phyloP scores from a whole-genome alignment of 2,329 filamentous ascomycete species.

The Pseudocercospora musae region DNA sequence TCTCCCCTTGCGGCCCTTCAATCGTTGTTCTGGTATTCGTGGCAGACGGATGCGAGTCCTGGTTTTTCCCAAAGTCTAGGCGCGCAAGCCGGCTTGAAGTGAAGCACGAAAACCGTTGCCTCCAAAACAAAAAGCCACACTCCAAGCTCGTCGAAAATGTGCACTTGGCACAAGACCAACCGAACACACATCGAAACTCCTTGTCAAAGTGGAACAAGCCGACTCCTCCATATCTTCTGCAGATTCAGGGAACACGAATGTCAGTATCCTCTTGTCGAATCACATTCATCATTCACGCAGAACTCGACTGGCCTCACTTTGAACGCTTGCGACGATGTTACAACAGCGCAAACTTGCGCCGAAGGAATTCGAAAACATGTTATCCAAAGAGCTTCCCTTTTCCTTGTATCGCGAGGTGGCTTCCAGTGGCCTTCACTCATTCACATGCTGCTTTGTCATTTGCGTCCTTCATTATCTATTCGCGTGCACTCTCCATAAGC shows the following conservation, averaged over 20 bases:
- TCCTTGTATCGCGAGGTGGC: neutral
- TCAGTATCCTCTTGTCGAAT: neutral
- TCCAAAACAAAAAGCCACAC: neutral
- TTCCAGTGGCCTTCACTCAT: neutral
- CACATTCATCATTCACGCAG: neutral
- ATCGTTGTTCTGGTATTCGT: neutral
- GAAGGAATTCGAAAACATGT: neutral
- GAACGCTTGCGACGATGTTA: neutral
- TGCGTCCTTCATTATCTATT: neutral
- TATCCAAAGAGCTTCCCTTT: neutral
- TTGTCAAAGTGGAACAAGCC: neutral
- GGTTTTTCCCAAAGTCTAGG: neutral
- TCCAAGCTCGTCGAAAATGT: neutral
- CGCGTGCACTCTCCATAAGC: neutral
- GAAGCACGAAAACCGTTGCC: neutral
- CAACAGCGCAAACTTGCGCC: neutral
- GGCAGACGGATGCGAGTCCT: neutral
- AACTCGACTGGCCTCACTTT: neutral
- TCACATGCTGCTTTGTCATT: neutral
- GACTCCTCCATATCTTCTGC: neutral
- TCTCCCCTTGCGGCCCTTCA: too few species aligned
- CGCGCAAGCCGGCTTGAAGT: neutral
- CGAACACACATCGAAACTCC: neutral
- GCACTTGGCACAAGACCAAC: neutral
- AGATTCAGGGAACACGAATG: neutral